phyloP scores from a whole-genome alignment of 2,329 filamentous ascomycete genomes.

The Grosmannia serpens region DNA sequence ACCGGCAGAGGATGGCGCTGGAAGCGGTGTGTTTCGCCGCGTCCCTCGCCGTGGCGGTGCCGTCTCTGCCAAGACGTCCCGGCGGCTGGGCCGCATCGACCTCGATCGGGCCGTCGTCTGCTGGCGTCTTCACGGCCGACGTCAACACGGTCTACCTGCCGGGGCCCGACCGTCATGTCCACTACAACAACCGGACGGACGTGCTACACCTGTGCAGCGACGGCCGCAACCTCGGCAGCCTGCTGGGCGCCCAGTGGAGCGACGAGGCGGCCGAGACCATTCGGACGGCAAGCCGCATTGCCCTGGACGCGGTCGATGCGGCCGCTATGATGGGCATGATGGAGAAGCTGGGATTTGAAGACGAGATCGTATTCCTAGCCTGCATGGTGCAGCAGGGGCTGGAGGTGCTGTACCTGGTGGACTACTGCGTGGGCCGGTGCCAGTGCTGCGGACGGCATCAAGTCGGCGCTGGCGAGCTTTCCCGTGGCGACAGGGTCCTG shows the following conservation, averaged over 20 bases:
- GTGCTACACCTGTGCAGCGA: slow-evolving; percentile 16
- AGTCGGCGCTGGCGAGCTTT: background rate
- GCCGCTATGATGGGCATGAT: background rate
- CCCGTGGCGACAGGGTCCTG: background rate
- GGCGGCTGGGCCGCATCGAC: background rate
- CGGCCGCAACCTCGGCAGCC: background rate
- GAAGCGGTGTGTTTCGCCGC: slow-evolving; percentile 9
- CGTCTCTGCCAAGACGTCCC: background rate
- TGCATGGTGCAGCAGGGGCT: slow-evolving; percentile 18
- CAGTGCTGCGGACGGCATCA: background rate
- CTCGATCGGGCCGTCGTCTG: background rate
- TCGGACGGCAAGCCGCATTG: slow-evolving; percentile 15
- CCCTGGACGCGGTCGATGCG: slow-evolving; percentile 19
- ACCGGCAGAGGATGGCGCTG: slow-evolving; percentile 6
- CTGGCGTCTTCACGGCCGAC: background rate
- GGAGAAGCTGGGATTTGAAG: slow-evolving; percentile 11
- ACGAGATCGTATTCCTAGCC: slow-evolving; percentile 19
- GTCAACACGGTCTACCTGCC: slow-evolving; percentile 17
- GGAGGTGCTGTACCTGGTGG: slow-evolving; percentile 21
- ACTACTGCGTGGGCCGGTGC: slow-evolving; percentile 12
- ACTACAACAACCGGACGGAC: slow-evolving; percentile 15
- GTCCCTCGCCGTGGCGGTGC: background rate
- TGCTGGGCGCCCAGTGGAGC: slow-evolving; percentile 20
- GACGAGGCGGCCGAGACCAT: slow-evolving; percentile 16
- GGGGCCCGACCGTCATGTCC: slow-evolving; percentile 14